A percentile compares a stretch with the other conserved stretches of the same genome.
These are phyloP conservation scores for Wallemia hederae DNA, from an alignment of 1,284 basidiomycete genomes.

Conservation along the genomic window DNA sequence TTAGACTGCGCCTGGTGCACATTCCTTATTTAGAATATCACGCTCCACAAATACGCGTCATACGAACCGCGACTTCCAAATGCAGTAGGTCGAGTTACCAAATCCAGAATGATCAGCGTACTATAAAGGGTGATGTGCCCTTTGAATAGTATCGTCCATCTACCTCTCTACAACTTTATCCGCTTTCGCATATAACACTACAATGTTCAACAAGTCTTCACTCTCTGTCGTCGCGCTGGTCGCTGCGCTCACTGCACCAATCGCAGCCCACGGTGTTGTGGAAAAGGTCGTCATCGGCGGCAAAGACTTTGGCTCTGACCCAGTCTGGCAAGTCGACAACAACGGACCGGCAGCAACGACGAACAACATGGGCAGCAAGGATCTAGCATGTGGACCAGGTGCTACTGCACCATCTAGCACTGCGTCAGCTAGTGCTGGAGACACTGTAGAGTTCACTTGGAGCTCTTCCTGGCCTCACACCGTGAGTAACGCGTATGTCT, in stretches of 20 bases:
- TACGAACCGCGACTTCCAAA: neutral
- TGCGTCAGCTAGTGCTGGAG: neutral
- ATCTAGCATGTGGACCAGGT: neutral
- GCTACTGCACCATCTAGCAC: neutral
- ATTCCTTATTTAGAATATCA: neutral
- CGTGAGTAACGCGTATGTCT: neutral
- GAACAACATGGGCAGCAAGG: neutral
- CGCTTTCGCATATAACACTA: no score
- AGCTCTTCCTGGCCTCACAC: neutral
- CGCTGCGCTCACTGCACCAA: neutral
- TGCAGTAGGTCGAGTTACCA: neutral
- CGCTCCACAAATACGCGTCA: neutral
- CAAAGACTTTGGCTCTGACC: neutral
- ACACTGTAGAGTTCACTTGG: neutral
- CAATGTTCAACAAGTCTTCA: neutral
- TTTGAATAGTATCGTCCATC: no score
- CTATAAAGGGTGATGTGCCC: no score
- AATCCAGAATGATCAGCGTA: neutral
- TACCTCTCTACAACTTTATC: no score
- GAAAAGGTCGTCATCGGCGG: neutral
- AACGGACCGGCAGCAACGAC: neutral
- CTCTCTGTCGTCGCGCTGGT: neutral
- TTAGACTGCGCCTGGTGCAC: neutral
- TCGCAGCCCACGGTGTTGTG: neutral
- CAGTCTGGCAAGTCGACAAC: neutral